A percentile compares a stretch with the other conserved stretches of the same genome.
phyloP scores from a whole-genome alignment of 1,284 basidiomycete species.

The Bondarzewia mesenterica region DNA sequence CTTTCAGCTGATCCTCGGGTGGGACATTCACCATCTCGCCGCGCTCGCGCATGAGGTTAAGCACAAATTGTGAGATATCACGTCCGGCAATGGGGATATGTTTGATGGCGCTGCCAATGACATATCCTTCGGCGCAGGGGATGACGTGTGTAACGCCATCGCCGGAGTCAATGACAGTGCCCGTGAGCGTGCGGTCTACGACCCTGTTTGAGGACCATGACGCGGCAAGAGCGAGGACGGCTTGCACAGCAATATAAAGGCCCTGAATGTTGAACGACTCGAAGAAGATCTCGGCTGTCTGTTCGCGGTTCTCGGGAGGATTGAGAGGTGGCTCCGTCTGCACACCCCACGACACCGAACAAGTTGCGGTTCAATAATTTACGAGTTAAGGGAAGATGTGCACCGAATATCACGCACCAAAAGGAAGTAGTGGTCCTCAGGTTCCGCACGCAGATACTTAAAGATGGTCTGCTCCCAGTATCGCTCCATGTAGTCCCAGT shows the following conservation, averaged over 20 bases:
- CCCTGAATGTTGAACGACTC: constrained; percentile 99
- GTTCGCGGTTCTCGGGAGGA: constrained; percentile 97
- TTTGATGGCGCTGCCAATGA: constrained; percentile 98
- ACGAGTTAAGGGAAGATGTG: no score
- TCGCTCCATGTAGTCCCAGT: constrained; percentile 99
- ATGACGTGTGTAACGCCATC: constrained; percentile 99
- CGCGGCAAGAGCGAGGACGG: constrained; percentile 96
- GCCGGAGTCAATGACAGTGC: constrained; percentile 97
- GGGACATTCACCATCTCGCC: constrained; percentile 88
- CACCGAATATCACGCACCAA: constrained; percentile 52
- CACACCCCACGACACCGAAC: not conserved
- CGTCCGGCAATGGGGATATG: constrained; percentile 98
- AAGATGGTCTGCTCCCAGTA: constrained; percentile 99
- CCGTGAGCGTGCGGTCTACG: constrained; percentile 89
- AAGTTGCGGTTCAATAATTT: constrained; percentile 4
- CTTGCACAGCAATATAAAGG: constrained; percentile 97
- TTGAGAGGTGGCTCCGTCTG: constrained; percentile 98
- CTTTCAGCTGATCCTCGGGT: constrained; percentile 91
- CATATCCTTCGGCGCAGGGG: constrained; percentile 96
- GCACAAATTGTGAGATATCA: constrained; percentile 96
- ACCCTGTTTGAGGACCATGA: constrained; percentile 95
- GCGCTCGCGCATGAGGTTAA: constrained; percentile 93
- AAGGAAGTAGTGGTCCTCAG: constrained; percentile 98
- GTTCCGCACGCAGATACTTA: constrained; percentile 98
- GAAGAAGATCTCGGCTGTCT: constrained; percentile 99